phyloP scores from a whole-genome alignment of 768 basidiomycete genomes.

The Mycena pura region DNA sequence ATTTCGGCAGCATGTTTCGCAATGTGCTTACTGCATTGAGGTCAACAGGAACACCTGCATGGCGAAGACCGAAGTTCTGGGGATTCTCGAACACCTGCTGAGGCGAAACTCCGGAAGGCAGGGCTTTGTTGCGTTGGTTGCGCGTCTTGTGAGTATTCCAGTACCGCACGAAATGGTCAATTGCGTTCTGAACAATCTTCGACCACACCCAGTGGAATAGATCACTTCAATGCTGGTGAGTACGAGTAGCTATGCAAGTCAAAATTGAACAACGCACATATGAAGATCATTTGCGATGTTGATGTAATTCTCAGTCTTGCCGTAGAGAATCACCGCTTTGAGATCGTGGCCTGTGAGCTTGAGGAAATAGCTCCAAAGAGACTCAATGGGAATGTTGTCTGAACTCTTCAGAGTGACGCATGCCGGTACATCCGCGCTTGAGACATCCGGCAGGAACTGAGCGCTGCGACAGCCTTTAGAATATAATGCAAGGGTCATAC shows the following conservation, averaged over 20 bases:
- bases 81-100: conserved; percentile 8
- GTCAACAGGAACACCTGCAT: conserved; percentile 5
- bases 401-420: conserved; percentile 27
- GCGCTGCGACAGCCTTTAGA: neutral
- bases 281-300: neutral
- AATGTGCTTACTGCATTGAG: neutral
- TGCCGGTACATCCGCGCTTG: conserved; percentile 19
- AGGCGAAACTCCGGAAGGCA: conserved; percentile 16
- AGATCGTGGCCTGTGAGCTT: conserved; percentile 19
- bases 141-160: conserved; percentile 30
- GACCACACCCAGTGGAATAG: conserved; percentile 36
- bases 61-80: conserved; percentile 3
- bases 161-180: conserved; percentile 28
- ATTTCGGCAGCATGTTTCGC: neutral
- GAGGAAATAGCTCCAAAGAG: conserved; percentile 30
- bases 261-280: neutral
- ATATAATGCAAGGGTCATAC: neutral
- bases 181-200: conserved; percentile 24
- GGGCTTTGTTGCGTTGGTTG: conserved; percentile 5
- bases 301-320: neutral
- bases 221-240: conserved; percentile 3
- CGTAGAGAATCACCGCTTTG: conserved; percentile 9
- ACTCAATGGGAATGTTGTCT: conserved; percentile 33
- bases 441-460: conserved; percentile 26
- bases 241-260: neutral